Evolutionary conservation across 2,329 filamentous ascomycete genomes (phyloP), one percentile per base, ranked within the genome.

Genomic region (Leptodontidium sp.): DNA sequence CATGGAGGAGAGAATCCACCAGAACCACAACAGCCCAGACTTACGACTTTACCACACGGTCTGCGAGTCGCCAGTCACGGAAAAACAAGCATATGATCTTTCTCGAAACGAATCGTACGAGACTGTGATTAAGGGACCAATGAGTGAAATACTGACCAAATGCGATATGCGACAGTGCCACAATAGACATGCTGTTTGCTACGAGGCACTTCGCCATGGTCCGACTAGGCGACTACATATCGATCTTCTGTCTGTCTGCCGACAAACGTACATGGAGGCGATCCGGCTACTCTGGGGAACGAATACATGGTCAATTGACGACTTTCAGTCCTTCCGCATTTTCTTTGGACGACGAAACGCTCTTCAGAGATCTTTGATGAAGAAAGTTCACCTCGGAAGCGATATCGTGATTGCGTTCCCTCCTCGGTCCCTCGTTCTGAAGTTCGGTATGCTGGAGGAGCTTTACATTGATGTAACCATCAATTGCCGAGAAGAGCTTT

Each of bases 401-500:
- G 40, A 29, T 26, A 47, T 49, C 26, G 40, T 49, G 40, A 24
- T 58, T 29, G 40, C 14, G 2, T 8, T 14, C 12, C 15, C 7
- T 26, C 58, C 58, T 32, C 29, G 29, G 29, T 32, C 29, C 12
- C 40, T 61, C 58, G 11, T 47, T 15, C 24, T 32, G n/a, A 61
- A 32, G 5, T 61, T 49, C 14, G 11, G 11, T n/a, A 29, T 29
- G n/a, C 14, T 61, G n/a, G 2, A 32, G n/a, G 24, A 61, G 15
- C 24, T 49, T n/a, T 32, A 61, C 40, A n/a, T 61, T n/a, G 58
- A 61, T 29, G n/a, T 61, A 7, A 61, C 58, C 12, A 61, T n/a
- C 21, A 17, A 61, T 49, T 61, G 57, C 4, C 58, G n/a, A 21
- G 40, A 17, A 4, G 11, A 6, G 5, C 26, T 12, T 26, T 53